Conservation (phyloP, 176 grass and related monocot genomes). For the Bolboschoenus planiculmis region DNA sequence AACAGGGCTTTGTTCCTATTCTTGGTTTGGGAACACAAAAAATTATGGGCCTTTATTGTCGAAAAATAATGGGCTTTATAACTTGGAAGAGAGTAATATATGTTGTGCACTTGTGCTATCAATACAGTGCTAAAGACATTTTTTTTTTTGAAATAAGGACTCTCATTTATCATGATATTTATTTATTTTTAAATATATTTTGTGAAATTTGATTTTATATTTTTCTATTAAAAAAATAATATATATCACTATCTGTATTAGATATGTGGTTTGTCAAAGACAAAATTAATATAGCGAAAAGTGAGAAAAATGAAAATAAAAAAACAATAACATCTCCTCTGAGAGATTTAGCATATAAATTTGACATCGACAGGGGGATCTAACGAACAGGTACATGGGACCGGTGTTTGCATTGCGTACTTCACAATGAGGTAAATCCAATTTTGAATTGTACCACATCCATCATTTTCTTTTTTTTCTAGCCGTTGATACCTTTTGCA, state of each 20-base stretch:
- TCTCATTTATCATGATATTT: too few relatives aligned
- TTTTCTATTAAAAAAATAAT: too few relatives aligned
- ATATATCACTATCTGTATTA: too few relatives aligned
- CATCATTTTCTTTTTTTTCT: neutral
- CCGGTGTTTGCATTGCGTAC: neutral
- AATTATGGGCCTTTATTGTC: neutral
- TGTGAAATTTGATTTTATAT: too few relatives aligned
- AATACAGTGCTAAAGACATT: too few relatives aligned
- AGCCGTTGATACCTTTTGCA: conserved; percentile 3
- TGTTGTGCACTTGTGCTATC: too few relatives aligned
- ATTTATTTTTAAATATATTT: too few relatives aligned
- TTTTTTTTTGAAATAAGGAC: too few relatives aligned
- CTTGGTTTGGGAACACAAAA: neutral
- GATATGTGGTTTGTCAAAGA: neutral
- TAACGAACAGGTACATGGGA: neutral
- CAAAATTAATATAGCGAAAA: neutral
- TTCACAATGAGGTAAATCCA: neutral
- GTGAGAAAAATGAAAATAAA: neutral
- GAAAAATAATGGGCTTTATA: neutral
- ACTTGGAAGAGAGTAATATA: too few relatives aligned
- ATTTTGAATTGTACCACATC: neutral
- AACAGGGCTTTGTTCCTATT: neutral
- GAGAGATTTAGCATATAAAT: neutral
- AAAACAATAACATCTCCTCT: neutral
- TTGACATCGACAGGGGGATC: neutral